Percentiles rank a stretch among this genome's conserved stretches.
Evolutionary conservation across 225 moss, liverwort and hornwort species (phyloP).

Genomic region (Physcomitrium patens): DNA sequence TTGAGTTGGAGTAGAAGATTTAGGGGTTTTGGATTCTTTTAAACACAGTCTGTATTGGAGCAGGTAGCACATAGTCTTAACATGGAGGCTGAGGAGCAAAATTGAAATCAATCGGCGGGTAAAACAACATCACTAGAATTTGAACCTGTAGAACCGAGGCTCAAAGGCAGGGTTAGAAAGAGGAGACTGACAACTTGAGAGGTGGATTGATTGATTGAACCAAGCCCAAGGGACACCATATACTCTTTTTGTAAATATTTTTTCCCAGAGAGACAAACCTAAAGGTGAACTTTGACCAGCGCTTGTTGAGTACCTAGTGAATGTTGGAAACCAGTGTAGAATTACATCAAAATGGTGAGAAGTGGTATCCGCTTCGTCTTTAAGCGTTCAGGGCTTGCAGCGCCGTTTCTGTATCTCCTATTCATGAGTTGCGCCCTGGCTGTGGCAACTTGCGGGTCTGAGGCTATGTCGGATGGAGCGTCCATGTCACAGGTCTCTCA

Average conservation of each 20-base stretch:
- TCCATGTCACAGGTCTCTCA: slow-evolving; percentile 4
- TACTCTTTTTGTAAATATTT: background rate
- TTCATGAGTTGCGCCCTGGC: slow-evolving; percentile 29
- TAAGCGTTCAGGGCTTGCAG: slow-evolving; percentile 20
- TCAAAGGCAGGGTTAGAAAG: background rate
- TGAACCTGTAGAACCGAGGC: background rate
- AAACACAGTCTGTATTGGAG: background rate
- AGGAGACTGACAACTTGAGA: background rate
- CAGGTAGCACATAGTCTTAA: background rate
- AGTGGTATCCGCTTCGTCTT: slow-evolving; percentile 10
- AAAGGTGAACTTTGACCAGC: background rate
- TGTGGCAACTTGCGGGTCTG: slow-evolving; percentile 29
- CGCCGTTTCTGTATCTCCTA: slow-evolving; percentile 27
- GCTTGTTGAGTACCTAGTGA: slow-evolving; percentile 6
- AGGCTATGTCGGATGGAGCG: slow-evolving; percentile 32
- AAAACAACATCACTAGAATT: background rate
- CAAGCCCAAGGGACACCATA: background rate
- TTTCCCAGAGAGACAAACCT: background rate
- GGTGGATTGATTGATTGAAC: slow-evolving; percentile 13
- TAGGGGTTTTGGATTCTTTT: background rate
- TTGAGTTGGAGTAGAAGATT: background rate
- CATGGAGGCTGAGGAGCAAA: slow-evolving; percentile 46
- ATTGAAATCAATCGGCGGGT: background rate
- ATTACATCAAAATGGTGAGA: slow-evolving; percentile 27
- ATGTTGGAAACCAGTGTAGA: slow-evolving; percentile 34